Evolutionary conservation across 345 rosid genomes (phyloP).

Genomic region (Pistacia atlantica): DNA sequence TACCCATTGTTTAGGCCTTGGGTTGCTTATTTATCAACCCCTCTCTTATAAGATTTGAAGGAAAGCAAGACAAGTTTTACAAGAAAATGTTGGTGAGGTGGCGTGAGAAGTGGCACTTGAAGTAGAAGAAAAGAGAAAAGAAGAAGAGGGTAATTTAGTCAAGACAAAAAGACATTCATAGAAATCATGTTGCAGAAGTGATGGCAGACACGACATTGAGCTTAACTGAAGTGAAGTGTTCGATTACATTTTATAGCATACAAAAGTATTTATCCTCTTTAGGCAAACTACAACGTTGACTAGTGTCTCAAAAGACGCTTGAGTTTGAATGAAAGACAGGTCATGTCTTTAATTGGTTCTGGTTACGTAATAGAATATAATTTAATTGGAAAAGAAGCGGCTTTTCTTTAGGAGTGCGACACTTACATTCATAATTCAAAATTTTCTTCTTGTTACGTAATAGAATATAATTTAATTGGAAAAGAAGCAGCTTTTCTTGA

Average conservation of each 20-base stretch:
- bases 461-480: too few species aligned
- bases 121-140: constrained; percentile 31
- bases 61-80: constrained; percentile 8
- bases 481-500: too few species aligned
- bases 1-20: constrained; percentile 52
- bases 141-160: constrained; percentile 33
- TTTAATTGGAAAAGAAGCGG: too few species aligned
- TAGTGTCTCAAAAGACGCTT: neutral
- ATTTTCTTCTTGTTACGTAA: too few species aligned
- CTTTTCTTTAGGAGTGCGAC: too few species aligned
- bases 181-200: constrained; percentile 1
- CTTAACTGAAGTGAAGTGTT: neutral
- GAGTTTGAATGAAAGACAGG: neutral
- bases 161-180: constrained; percentile 13
- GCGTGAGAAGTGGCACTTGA: constrained; percentile 22
- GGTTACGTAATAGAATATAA: neutral
- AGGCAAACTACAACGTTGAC: constrained; percentile 5
- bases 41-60: constrained; percentile 9
- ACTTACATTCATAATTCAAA: too few species aligned
- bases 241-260: neutral
- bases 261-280: neutral
- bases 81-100: neutral
- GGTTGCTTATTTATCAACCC: constrained; percentile 16
- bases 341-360: neutral
- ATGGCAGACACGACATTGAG: neutral